Conservation (phyloP, 2,329 filamentous ascomycete species). For the Trichoderma harzianum region DNA sequence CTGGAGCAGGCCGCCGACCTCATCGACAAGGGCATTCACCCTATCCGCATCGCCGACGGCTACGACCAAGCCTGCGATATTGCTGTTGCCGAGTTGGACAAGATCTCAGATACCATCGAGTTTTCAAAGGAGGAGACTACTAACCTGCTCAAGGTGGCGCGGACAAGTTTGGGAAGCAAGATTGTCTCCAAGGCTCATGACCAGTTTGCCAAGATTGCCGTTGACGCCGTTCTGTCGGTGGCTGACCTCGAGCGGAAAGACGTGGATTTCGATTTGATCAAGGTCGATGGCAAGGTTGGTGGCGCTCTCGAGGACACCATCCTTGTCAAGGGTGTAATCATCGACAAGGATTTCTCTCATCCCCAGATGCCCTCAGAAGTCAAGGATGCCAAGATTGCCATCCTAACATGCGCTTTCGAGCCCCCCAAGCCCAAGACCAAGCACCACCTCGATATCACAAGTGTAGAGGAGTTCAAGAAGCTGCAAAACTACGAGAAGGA, state of each 20-base stretch:
- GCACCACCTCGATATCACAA: constrained; percentile 97
- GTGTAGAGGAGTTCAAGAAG: constrained; percentile 97
- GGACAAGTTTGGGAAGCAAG: constrained; percentile 95
- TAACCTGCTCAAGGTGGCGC: constrained; percentile 91
- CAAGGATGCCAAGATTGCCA: constrained; percentile 91
- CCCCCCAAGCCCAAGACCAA: constrained; percentile 99
- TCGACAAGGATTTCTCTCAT: constrained; percentile 99
- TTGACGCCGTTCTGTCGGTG: constrained; percentile 94
- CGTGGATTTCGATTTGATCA: constrained; percentile 98
- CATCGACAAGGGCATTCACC: constrained; percentile 99
- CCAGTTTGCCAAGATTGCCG: constrained; percentile 94
- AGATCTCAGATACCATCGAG: constrained; percentile 85
- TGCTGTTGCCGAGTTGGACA: constrained; percentile 86
- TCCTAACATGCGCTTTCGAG: constrained; percentile 96
- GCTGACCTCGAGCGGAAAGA: constrained; percentile 95
- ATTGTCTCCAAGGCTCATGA: constrained; percentile 99
- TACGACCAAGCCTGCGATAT: constrained; percentile 98
- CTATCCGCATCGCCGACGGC: constrained; percentile 95
- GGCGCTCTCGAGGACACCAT: constrained; percentile 89
- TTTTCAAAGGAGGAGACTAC: constrained; percentile 76
- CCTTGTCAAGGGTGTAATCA: constrained; percentile 94
- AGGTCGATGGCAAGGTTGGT: constrained; percentile 97
- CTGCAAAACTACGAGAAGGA: constrained; percentile 91
- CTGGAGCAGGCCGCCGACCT: constrained; percentile 95
- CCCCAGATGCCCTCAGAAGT: constrained; percentile 98